Evolutionary conservation across 208 protist species (phyloP), one percentile per base, ranked within the genome.

Genomic region (Crithidia sp.): DNA sequence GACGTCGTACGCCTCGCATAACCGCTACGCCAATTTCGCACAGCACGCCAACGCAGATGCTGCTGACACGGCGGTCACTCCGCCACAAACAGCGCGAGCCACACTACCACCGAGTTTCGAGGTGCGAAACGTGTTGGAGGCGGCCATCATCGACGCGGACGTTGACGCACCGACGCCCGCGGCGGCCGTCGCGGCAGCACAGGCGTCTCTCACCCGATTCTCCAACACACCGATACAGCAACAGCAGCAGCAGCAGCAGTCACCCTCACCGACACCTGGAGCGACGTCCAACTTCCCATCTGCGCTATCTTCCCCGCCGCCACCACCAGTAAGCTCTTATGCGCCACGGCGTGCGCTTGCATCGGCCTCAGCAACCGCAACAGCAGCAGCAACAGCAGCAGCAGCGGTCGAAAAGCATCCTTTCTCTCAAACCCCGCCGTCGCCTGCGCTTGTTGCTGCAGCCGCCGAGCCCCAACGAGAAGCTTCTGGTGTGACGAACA

Each of bases 21-120:
- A 53, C 41, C 65, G 65, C 3, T 61, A 70, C 41, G 53, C 65
- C 0, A 61, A 61, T 43, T 70, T 70, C 12, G 9, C 65, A 0
- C 7, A 53, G 53, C 50, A 59, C 13, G 9, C 17, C 50, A 19
- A 14, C 12, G 53, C 8, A 5, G 16, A 17, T 55, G 14, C 8
- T 2, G 50, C 8, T 17, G 50, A 55, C 12, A 55, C 8, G 50
- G 16, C 50, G n/a, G 50, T 17, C 0, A 14, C 50, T 7, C 50
- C 50, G 8, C 14, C n/a, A 17, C 50, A 28, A 28, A 28, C 50
- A 55, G 16, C 6, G 6, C 6, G 12, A 17, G 8, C 50, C 7
- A 7, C 50, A 17, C 50, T 14, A 17, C 50, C 50, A 0, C 50
- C 50, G 16, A 7, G 8, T 12, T 2, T 55, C 12, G 50, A 55